phyloP scores from a whole-genome alignment of 2,329 filamentous ascomycete species.

The Zasmidium angulare region DNA sequence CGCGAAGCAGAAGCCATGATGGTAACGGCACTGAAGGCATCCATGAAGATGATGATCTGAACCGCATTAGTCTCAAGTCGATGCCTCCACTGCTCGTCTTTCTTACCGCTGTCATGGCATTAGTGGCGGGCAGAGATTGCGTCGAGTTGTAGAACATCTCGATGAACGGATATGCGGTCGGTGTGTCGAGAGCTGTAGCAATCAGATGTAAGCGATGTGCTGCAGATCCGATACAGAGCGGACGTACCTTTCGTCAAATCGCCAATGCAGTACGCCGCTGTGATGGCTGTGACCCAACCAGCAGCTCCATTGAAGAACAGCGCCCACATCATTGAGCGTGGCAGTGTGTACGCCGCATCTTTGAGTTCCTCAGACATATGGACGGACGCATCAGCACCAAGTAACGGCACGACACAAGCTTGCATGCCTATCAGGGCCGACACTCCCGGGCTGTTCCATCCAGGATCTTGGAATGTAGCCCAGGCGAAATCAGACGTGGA shows the following conservation, averaged over 20 bases:
- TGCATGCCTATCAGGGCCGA: constrained; percentile 16
- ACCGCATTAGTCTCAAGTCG: constrained; percentile 5
- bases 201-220: constrained; percentile 23
- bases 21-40: constrained; percentile 23
- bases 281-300: constrained; percentile 19
- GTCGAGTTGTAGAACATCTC: constrained; percentile 29
- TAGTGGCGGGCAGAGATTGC: constrained; percentile 23
- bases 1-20: constrained; percentile 27
- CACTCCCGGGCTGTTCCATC: constrained; percentile 14
- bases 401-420: constrained; percentile 14
- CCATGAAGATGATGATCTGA: constrained; percentile 26
- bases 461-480: constrained; percentile 12
- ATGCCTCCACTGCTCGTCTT: constrained; percentile 5
- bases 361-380: constrained; percentile 22
- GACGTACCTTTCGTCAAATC: constrained; percentile 13
- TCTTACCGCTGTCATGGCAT: constrained; percentile 21
- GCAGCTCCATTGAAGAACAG: constrained; percentile 16
- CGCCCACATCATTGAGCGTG: constrained; percentile 23
- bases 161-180: constrained; percentile 26
- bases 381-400: constrained; percentile 14
- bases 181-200: constrained; percentile 29
- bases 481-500: constrained; percentile 10
- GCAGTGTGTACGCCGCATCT: constrained; percentile 22
- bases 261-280: constrained; percentile 18
- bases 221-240: constrained; percentile 2